Percentiles rank a stretch among this genome's conserved stretches.
Evolutionary conservation across 2,329 filamentous ascomycete genomes (phyloP).

Genomic region (Exophiala phaeomuriformis): DNA sequence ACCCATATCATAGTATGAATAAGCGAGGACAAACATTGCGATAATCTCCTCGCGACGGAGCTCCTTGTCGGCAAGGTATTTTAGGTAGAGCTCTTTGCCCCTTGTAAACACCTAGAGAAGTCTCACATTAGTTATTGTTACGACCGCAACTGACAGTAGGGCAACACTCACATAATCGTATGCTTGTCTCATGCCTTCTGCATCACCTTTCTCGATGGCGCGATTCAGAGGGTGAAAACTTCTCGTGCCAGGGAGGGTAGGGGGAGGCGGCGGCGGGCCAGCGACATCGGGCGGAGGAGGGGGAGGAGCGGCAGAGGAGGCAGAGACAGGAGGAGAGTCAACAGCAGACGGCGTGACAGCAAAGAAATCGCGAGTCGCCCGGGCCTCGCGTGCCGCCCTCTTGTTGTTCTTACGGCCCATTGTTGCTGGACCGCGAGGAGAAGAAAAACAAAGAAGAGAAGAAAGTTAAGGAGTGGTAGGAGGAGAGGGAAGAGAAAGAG

Average conservation of each 20-base stretch:
- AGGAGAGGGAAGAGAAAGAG: neutral
- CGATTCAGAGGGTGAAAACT: too few species aligned
- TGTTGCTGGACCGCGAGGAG: neutral
- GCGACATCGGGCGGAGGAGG: neutral
- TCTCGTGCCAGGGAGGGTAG: too few species aligned
- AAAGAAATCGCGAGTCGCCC: constrained; percentile 9
- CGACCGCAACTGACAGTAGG: too few species aligned
- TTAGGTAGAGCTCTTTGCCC: neutral
- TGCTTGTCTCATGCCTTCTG: too few species aligned
- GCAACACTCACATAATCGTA: too few species aligned
- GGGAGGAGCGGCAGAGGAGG: neutral
- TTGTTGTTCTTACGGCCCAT: constrained; percentile 3
- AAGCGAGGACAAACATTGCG: neutral
- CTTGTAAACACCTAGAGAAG: neutral
- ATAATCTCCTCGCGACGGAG: neutral
- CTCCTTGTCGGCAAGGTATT: neutral
- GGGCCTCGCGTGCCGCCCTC: constrained; percentile 3
- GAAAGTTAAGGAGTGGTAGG: neutral
- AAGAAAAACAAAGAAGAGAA: neutral
- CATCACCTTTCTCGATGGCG: too few species aligned
- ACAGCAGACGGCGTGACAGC: neutral
- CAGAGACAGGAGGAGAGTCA: neutral
- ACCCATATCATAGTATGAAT: neutral
- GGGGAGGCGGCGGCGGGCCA: too few species aligned
- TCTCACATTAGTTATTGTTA: neutral